Conservation (phyloP, 805 yeast genomes). For the Hanseniaspora occidentalis region DNA sequence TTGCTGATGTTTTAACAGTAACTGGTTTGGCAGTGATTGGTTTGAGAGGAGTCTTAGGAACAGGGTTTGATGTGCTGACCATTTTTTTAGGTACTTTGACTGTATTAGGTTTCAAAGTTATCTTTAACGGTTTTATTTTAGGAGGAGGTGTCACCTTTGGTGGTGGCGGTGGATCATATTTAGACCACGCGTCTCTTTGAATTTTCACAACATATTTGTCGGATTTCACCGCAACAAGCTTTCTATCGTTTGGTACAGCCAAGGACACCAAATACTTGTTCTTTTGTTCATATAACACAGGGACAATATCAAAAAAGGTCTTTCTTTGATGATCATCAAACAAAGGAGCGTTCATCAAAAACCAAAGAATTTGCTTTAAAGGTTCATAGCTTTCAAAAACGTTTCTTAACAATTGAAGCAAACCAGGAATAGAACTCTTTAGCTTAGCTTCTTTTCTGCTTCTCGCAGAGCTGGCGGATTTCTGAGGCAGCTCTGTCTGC, state of each 20-base stretch:
- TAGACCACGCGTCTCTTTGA: background rate
- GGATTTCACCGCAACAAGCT: conserved; percentile 24
- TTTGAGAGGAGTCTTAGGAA: background rate
- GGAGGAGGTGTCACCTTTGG: conserved; percentile 3
- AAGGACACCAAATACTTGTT: conserved; percentile 52
- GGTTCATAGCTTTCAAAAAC: conserved; percentile 35
- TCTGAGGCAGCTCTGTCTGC: too few relatives aligned
- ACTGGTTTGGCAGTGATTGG: background rate
- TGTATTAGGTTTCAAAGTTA: background rate
- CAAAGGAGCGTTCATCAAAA: conserved; percentile 42
- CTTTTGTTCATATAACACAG: conserved; percentile 49
- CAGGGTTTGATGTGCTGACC: background rate
- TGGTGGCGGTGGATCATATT: conserved; percentile 3
- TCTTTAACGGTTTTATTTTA: background rate
- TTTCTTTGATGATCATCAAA: conserved; percentile 49
- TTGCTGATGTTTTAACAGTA: background rate
- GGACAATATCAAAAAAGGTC: conserved; percentile 48
- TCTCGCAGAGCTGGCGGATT: too few relatives aligned
- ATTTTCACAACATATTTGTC: conserved; percentile 2
- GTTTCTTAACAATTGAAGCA: conserved; percentile 14
- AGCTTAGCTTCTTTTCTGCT: conserved; percentile 11
- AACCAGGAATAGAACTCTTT: conserved; percentile 19
- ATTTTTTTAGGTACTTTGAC: background rate
- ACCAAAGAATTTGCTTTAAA: conserved; percentile 53
- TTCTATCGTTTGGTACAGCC: conserved; percentile 51